Evolutionary conservation across 352 stramenopile species (phyloP), one percentile per base, ranked within the genome.

Genomic region (Globisporangium spiculum): DNA sequence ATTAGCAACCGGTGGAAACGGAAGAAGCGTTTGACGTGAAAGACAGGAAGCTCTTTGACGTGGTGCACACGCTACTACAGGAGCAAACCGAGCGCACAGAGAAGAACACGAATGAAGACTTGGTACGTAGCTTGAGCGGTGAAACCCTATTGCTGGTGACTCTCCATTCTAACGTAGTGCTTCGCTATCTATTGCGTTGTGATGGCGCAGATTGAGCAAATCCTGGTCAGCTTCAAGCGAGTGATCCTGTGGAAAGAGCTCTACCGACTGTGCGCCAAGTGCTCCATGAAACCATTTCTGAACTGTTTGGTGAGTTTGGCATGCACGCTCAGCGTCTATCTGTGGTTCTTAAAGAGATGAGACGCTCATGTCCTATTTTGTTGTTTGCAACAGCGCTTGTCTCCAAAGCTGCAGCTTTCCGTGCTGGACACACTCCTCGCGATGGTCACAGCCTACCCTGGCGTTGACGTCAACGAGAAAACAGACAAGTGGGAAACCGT

Each of bases 181-280:
- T 26, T 65, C 41, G 41, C 54, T 44, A n/a, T 34, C 14, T 46
- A 30, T n/a, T 57, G 20, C 3, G 22, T 20, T 63, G 26, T 41
- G 8, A 57, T 52, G 44, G 22, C n/a, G 24, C 60, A 89, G 86
- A 91, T 86, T 41, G 80, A 85, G 48, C 71, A 91, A 24, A 69
- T 91, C 46, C 69, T 96, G 48, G 81, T 75, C 44, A 89, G 68
- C 54, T 92, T 94, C 71, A 83, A 86, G 48, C 86, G 86, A 20
- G 72, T 96, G 46, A 90, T 96, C 57, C 67, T 80, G 54, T 96
- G 84, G 86, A 74, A 84, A 34, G 86, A 96, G 60, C 83, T 96
- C 60, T 91, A 94, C 65, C 86, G 84, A 36, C 68, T 94, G 22
- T 89, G 85, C 54, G 82, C 82, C 62, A 94, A 93, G 72, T 94